Evolutionary conservation across 768 basidiomycete species (phyloP), one percentile per base, ranked within the genome.

Genomic region (Cyathus striatus): DNA sequence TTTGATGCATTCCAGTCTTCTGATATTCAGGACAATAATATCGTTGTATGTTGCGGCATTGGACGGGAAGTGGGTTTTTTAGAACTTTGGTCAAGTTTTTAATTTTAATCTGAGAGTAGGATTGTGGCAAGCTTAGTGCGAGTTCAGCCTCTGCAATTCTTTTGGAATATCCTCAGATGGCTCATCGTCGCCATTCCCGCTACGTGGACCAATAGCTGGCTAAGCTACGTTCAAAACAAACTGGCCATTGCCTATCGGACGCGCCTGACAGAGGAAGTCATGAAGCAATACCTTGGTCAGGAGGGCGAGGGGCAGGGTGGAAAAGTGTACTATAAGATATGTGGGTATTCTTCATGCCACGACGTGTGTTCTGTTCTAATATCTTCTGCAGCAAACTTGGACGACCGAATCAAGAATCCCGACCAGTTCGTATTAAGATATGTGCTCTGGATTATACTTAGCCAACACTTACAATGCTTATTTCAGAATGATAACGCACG

Each of bases 91-190:
- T 6, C 38, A 21, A 7, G 12, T 13, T 10, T 23, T 40, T 25
- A 40, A 18, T 40, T 13, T 17, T 38, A 30, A 40, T 24, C 17
- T 41, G 12, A 14, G 38, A 17, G 23, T 49, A 94, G 91, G 58
- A 97, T 98, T 51, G 95, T 98, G 4, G 90, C 94, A 3, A 91
- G 90, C 37, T 78, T 99, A 7, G 95, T 99, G 23, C 83, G 92
- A 43, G 90, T 88, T 5, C 81, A 85, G 53, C 81, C 89, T 2
- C 51, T 72, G 2, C 71, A 82, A 41, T 97, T 98, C 67, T 73
- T 92, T 23, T 63, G 76, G 47, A 92, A 96, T 48, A 93, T 99
- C 47, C 63, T 84, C 23, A 79, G 82, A 38, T 99, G 95, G 95
- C 70, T 97, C 10, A 65, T 90, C 6, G 86, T 98, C 12, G 95